Evolutionary conservation across 306 rosid genomes (phyloP).

Genomic region (Betula pendula): DNA sequence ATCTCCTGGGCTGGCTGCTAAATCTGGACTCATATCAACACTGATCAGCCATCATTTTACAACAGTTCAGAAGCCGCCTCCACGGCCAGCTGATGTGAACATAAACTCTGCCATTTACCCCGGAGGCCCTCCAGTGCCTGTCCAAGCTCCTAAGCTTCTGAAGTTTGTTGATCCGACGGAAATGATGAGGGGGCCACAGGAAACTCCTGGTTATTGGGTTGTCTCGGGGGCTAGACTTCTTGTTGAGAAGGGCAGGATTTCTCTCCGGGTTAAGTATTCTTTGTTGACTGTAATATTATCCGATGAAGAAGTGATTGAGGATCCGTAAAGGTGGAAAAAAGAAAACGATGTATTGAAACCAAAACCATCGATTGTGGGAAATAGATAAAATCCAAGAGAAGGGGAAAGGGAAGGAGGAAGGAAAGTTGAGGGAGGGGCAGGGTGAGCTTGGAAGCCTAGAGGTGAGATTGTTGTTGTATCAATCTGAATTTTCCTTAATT

Average conservation of each 20-base stretch:
- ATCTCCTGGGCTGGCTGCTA: constrained; percentile 78
- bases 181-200: constrained; percentile 94
- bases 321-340: background rate
- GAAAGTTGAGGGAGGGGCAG: background rate
- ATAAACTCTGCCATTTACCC: constrained; percentile 94
- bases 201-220: constrained; percentile 96
- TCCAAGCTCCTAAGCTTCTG: constrained; percentile 83
- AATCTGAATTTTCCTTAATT: background rate
- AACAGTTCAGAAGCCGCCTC: constrained; percentile 75
- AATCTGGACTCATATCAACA: constrained; percentile 93
- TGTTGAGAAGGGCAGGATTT: constrained; percentile 86
- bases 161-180: constrained; percentile 92
- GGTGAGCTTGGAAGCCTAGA: background rate
- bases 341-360: background rate
- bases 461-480: constrained; percentile 2
- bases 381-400: background rate
- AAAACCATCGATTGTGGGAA: background rate
- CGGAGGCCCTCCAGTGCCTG: constrained; percentile 93
- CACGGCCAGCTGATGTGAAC: constrained; percentile 90
- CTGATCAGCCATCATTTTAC: constrained; percentile 95
- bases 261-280: constrained; percentile 81
- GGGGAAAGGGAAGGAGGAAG: background rate
- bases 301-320: constrained; percentile 50
- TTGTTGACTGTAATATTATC: constrained; percentile 67
- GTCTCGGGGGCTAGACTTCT: constrained; percentile 89